Base-by-base conservation (phyloP, 192 early-diverging fungal species). In the Coemansia umbellata region DNA sequence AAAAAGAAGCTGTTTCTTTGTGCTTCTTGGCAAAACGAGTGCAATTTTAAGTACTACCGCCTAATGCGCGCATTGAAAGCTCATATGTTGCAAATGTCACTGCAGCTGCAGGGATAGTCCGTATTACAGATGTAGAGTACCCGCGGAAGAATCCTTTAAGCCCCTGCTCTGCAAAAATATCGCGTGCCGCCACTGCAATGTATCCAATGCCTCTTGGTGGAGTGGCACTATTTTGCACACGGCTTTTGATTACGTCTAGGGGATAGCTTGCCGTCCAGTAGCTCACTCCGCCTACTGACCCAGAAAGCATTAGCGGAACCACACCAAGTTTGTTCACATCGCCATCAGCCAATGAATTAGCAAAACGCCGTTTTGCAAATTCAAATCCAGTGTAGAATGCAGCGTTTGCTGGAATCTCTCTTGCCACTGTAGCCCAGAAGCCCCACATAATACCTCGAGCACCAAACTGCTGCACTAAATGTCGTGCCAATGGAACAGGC, bases 371-470 rank as follows among this genome's bases (percentile, higher is more conserved):
- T 71, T 91, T 92, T 35, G 82, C 63, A 31, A 69, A 78, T 59
- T 94, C 92, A 62, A 92, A 94, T 18, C 87, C 92, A 8, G 81
- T 60, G 56, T 94, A 94, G 62, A 91, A 94, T 37, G 87, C 92
- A 31, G 88, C 87, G 52, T 93, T 89, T 1, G 83, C 90, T 11
- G 90, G 90, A 17, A 89, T 85, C 60, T 90, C 90, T 27, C 90
- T 75, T 14, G 83, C 45, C 13, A 93, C 69, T 0, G 92, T 92
- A 5, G 85, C 80, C 82, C 84, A 89, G 67, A 91, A 84, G 9
- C 92, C 92, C 60, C 89, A 83, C 58, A 86, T 83, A 15, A 93
- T 58, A n/a, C 92, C 92, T 52, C 84, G 78, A 22, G 84, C 26
- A 8, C 92, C 92, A 66, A 88, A 80, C 47, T 80, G 65, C 35